Evolutionary conservation across 495 filamentous ascomycete species (phyloP), one percentile per base, ranked within the genome.

Genomic region (Ramalina intermedia): DNA sequence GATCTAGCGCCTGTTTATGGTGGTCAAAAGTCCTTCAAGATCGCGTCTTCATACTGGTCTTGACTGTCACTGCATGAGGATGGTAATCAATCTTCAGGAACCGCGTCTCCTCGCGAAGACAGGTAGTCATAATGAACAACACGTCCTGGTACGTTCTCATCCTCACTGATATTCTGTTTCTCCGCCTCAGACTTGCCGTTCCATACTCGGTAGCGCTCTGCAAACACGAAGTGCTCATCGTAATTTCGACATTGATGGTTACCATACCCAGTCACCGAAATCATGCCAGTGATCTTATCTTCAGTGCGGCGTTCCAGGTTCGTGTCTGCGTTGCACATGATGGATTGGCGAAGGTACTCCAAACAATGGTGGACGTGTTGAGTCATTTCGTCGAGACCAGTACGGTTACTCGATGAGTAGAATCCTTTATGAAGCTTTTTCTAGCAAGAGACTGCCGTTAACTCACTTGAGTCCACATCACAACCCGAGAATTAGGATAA

Each of bases 281-380:
- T 14, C 4, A 39, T 37, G 13, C 42, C 41, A 13, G 36, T 51
- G 13, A n/a, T 41, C 12, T 38, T 18, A n/a, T 41, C 9, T 6
- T 17, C 17, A 29, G 16, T 20, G 18, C 18, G 21, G 11, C 6
- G 33, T 14, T 58, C 52, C 2, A 55, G 33, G 49, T 57, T 58
- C 0, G 58, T 55, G 35, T 61, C 55, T 9, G 49, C 53, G 14
- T 49, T 27, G 41, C 62, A 61, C 50, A 63, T 58, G 38, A 62
- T 39, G 0, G 54, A 41, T 38, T 59, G 57, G 12, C 62, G 59
- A 18, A 64, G 33, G 41, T 61, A 58, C 20, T 58, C 55, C n/a
- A 63, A 51, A 37, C 62, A 63, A 48, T 63, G 58, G 17, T 36
- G 23, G 1, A 33, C 26, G 20, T 53, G 51, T 18, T 49, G 26